phyloP scores from a whole-genome alignment of 768 basidiomycete species.

The Terana coerulea region DNA sequence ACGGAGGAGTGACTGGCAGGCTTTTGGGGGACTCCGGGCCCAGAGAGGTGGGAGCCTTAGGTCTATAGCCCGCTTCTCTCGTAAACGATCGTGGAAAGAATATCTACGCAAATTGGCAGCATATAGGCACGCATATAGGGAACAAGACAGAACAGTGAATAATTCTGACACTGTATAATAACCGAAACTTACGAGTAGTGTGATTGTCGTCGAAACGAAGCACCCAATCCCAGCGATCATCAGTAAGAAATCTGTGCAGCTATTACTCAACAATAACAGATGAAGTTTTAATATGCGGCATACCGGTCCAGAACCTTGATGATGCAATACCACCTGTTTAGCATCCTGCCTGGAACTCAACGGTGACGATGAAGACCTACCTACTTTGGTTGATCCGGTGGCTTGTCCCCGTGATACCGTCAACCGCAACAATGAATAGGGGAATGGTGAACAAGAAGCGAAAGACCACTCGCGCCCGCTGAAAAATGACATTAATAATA shows the following conservation, averaged over 20 bases:
- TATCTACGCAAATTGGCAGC: slow-evolving; percentile 38
- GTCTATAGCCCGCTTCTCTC: slow-evolving; percentile 58
- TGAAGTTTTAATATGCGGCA: background rate
- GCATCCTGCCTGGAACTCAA: no score
- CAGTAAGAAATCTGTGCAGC: slow-evolving; percentile 54
- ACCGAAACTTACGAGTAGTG: slow-evolving; percentile 57
- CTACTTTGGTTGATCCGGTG: slow-evolving; percentile 48
- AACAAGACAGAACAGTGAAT: background rate
- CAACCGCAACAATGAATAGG: slow-evolving; percentile 60
- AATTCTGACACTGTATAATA: background rate
- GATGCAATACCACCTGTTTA: background rate
- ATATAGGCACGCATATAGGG: background rate
- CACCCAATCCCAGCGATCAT: slow-evolving; percentile 73
- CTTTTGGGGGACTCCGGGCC: slow-evolving; percentile 17
- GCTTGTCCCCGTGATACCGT: slow-evolving; percentile 46
- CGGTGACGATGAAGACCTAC: slow-evolving; percentile 40
- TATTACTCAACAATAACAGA: background rate
- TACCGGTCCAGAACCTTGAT: slow-evolving; percentile 59
- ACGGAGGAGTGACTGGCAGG: slow-evolving; percentile 13
- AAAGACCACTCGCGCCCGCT: slow-evolving; percentile 72
- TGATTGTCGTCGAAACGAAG: slow-evolving; percentile 77
- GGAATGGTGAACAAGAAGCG: slow-evolving; percentile 73
- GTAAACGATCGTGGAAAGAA: slow-evolving; percentile 78
- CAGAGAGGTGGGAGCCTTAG: slow-evolving; percentile 28
- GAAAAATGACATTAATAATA: slow-evolving; percentile 1